These are phyloP conservation scores for Bipolaris gigantea DNA, from an alignment of 2,329 filamentous ascomycete genomes.

Conservation along the genomic window DNA sequence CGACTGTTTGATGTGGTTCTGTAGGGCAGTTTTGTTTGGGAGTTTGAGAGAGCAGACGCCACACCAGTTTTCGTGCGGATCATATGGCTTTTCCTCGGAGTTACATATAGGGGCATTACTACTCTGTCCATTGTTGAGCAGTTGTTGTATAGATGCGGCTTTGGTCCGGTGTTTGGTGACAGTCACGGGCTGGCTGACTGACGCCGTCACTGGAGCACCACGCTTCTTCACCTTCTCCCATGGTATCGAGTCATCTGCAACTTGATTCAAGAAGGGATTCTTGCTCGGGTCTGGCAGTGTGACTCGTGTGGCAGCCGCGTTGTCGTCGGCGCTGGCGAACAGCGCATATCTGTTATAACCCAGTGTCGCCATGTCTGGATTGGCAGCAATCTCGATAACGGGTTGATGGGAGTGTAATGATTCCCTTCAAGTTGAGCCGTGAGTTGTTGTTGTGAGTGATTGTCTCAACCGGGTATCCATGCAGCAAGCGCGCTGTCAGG, in stretches of 20 bases:
- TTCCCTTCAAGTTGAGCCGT: neutral
- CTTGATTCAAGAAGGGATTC: conserved; percentile 30
- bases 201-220: conserved; percentile 3
- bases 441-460: neutral
- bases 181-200: conserved; percentile 7
- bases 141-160: neutral
- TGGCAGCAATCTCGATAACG: neutral
- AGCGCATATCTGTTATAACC: conserved; percentile 31
- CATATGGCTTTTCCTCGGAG: conserved; percentile 1
- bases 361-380: conserved; percentile 18
- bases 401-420: neutral
- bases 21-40: conserved; percentile 24
- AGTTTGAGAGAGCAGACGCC: conserved; percentile 35
- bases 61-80: conserved; percentile 37
- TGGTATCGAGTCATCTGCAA: conserved; percentile 24
- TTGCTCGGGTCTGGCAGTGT: conserved; percentile 6
- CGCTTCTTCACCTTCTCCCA: conserved; percentile 36
- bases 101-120: conserved; percentile 13
- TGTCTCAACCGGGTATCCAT: neutral
- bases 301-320: neutral
- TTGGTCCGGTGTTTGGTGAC: conserved; percentile 10
- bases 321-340: conserved; percentile 20
- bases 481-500: conserved; percentile 12
- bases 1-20: conserved; percentile 32
- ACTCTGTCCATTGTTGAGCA: conserved; percentile 4